Evolutionary conservation across 2,329 filamentous ascomycete genomes (phyloP).

Genomic region (Verticillium nubilum): DNA sequence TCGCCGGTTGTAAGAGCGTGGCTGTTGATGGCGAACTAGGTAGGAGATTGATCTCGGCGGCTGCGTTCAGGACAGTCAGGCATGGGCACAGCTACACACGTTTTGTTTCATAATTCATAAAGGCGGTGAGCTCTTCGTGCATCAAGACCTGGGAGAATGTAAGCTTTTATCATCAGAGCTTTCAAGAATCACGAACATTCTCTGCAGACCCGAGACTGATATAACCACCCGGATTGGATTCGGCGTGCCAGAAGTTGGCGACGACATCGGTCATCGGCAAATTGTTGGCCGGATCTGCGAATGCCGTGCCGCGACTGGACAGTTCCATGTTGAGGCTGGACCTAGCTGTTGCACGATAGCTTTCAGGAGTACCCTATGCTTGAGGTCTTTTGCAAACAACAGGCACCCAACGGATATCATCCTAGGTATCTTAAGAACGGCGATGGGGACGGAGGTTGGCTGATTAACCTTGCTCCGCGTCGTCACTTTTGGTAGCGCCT

Average conservation of each 20-base stretch:
- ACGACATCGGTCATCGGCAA: constrained; percentile 27
- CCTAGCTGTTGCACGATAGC: neutral
- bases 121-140: constrained; percentile 28
- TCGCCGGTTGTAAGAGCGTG: constrained; percentile 18
- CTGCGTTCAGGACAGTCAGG: no score
- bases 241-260: constrained; percentile 34
- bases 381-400: neutral
- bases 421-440: neutral
- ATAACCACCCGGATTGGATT: constrained; percentile 35
- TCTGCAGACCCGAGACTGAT: constrained; percentile 47
- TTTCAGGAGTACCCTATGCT: no score
- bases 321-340: neutral
- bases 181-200: constrained; percentile 21
- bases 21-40: constrained; percentile 26
- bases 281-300: neutral
- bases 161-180: neutral
- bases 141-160: constrained; percentile 10
- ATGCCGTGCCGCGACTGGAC: neutral
- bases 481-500: neutral
- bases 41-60: no score
- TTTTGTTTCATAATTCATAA: neutral
- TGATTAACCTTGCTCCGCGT: neutral
- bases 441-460: neutral
- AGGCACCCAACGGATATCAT: no score
- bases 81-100: neutral